These are phyloP conservation scores for Yamadazyma diddensiae DNA, from an alignment of 1,139 yeast genomes.

Conservation along the genomic window DNA sequence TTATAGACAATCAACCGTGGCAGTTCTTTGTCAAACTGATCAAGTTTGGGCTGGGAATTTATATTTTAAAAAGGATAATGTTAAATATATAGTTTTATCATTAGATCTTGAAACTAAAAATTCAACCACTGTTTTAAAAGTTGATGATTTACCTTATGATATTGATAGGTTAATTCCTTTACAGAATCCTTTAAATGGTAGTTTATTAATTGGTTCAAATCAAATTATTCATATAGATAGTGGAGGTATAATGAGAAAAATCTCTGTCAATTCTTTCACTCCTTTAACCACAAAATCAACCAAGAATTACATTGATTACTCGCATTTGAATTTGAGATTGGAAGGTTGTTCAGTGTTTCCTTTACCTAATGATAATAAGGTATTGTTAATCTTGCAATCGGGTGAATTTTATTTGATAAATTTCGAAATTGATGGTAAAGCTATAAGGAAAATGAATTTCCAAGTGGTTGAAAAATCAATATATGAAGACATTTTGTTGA, in stretches of 20 bases:
- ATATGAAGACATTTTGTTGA: constrained; percentile 22
- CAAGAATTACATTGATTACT: constrained; percentile 49
- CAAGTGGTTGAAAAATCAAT: constrained; percentile 24
- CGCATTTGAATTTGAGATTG: constrained; percentile 50
- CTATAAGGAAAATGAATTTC: constrained; percentile 35
- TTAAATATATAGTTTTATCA: constrained; percentile 60
- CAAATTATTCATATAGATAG: constrained; percentile 78
- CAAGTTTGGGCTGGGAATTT: constrained; percentile 78
- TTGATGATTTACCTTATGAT: constrained; percentile 73
- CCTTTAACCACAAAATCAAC: constrained; percentile 48
- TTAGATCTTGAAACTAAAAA: constrained; percentile 61
- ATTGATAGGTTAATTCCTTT: constrained; percentile 63
- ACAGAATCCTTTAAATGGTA: constrained; percentile 66
- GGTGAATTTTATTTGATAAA: constrained; percentile 53
- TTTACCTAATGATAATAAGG: constrained; percentile 47
- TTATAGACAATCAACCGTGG: constrained; percentile 79
- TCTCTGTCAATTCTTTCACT: constrained; percentile 62
- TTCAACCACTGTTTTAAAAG: constrained; percentile 64
- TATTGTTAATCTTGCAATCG: constrained; percentile 47
- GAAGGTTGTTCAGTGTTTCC: constrained; percentile 55
- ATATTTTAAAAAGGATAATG: constrained; percentile 59
- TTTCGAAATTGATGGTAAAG: constrained; percentile 51
- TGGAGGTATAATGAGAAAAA: constrained; percentile 69
- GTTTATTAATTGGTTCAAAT: constrained; percentile 72
- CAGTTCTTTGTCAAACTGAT: constrained; percentile 60